Percentiles rank a stretch among this genome's conserved stretches.
Evolutionary conservation across 1,284 basidiomycete genomes (phyloP).

Genomic region (Malassezia japonica): DNA sequence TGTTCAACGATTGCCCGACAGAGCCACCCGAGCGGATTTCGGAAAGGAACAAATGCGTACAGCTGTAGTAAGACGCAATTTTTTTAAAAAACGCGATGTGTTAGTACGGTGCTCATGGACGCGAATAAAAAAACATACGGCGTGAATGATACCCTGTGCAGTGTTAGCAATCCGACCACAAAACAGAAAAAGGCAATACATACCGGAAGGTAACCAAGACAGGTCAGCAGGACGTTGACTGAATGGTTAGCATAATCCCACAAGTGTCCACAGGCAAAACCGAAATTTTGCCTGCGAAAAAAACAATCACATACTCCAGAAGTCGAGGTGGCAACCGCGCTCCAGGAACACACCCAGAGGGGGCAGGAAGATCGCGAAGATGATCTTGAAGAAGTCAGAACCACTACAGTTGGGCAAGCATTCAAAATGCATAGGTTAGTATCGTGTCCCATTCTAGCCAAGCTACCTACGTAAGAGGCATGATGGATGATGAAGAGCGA

Average conservation of each 20-base stretch:
- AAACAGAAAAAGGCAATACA: neutral
- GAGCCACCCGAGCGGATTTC: too few species aligned
- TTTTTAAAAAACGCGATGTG: too few species aligned
- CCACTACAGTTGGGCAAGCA: neutral
- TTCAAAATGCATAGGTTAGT: neutral
- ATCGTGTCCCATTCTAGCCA: neutral
- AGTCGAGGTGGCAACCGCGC: conserved; percentile 22
- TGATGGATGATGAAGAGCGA: too few species aligned
- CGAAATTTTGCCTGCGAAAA: neutral
- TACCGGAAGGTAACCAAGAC: conserved; percentile 17
- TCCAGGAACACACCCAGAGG: conserved; percentile 32
- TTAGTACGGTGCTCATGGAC: too few species aligned
- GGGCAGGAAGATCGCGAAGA: conserved; percentile 25
- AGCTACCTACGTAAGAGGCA: conserved; percentile 13
- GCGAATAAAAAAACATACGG: conserved; percentile 8
- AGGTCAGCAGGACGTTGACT: conserved; percentile 16
- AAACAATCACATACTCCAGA: conserved; percentile 18
- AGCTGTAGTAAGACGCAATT: neutral
- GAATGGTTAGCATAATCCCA: neutral
- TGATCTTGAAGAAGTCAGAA: conserved; percentile 20
- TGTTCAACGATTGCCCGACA: neutral
- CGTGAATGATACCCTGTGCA: conserved; percentile 17
- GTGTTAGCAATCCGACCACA: neutral
- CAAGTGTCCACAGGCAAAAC: too few species aligned
- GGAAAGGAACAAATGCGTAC: too few species aligned